phyloP scores from a whole-genome alignment of 306 rosid genomes.

The Dryas octopetala region DNA sequence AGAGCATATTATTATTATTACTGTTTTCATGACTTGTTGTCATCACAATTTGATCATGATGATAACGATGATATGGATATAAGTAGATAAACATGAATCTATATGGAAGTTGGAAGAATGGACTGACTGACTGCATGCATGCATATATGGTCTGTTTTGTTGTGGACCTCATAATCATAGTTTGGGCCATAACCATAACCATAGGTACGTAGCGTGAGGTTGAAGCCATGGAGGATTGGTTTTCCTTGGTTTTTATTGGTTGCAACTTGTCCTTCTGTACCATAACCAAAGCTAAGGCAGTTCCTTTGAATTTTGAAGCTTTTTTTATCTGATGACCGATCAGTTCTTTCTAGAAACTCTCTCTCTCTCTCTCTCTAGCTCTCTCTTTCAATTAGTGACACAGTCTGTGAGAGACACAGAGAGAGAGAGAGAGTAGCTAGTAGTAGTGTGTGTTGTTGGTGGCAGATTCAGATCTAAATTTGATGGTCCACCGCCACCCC shows the following conservation, averaged over 20 bases:
- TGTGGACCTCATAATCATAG: background rate
- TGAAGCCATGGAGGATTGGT: constrained; percentile 20
- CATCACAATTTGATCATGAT: background rate
- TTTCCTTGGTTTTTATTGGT: constrained; percentile 29
- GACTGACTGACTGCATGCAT: too few relatives aligned
- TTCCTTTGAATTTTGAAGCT: background rate
- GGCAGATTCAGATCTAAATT: constrained; percentile 26
- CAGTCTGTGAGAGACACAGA: background rate
- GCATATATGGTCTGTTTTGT: too few relatives aligned
- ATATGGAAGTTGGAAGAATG: background rate
- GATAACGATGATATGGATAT: background rate
- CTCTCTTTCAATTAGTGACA: background rate
- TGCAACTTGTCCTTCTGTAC: constrained; percentile 42
- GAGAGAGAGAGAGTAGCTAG: background rate
- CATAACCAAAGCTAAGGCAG: constrained; percentile 14
- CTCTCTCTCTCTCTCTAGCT: background rate
- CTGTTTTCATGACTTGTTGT: background rate
- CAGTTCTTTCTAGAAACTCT: constrained; percentile 12
- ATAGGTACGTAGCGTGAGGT: background rate
- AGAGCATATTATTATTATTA: background rate
- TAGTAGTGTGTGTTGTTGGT: constrained; percentile 24
- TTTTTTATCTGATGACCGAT: background rate
- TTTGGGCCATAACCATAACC: background rate
- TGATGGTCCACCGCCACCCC: constrained; percentile 66
- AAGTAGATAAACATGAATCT: constrained; percentile 8